Base-by-base conservation (phyloP, 2,329 filamentous ascomycete genomes). In the Epicoccum nigrum region DNA sequence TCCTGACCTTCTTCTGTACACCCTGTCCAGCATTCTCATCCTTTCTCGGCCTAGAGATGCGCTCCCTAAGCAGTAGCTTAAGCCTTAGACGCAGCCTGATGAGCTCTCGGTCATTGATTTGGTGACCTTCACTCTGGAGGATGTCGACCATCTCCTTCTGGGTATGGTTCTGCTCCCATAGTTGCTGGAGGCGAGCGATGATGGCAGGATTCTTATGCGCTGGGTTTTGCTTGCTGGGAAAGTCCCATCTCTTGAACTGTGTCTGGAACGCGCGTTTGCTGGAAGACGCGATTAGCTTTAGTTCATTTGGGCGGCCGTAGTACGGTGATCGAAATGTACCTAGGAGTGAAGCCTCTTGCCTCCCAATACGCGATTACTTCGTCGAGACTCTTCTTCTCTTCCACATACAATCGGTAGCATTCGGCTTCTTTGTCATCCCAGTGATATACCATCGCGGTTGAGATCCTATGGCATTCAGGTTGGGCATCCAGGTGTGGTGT, bases 181-280 rank as follows among this genome's bases (percentile, higher is more conserved):
- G 79, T 73, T 92, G 83, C 66, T 85, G 86, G 54, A 93, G 81
- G 23, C 90, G 84, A 15, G 81, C 81, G 32, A 89, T 83, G 7
- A 93, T 81, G 19, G 77, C 77, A 12, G 80, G 77, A 67, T 91
- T 87, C 65, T 88, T 88, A 67, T 91, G 84, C 1, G 86, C 85
- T 0, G 86, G 85, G 53, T 86, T 85, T 60, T 89, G 85, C 69
- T 90, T 90, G 51, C 81, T 83, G 12, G 89, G 89, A 61, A 94
- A 93, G 7, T 84, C 82, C 90, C 90, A 94, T 69, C 84, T 80
- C 66, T 86, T 87, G 73, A 92, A 90, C 61, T 91, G 87, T 3
- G 81, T 85, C 71, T 91, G 88, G 55, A 87, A 90, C 34, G 87
- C 86, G 54, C 89, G 86, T 77, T 90, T 90, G 71, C 89, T 89